Percentiles rank a stretch among this genome's conserved stretches.
Evolutionary conservation across 1,139 yeast genomes (phyloP).

Genomic region (Hanseniaspora sp.): DNA sequence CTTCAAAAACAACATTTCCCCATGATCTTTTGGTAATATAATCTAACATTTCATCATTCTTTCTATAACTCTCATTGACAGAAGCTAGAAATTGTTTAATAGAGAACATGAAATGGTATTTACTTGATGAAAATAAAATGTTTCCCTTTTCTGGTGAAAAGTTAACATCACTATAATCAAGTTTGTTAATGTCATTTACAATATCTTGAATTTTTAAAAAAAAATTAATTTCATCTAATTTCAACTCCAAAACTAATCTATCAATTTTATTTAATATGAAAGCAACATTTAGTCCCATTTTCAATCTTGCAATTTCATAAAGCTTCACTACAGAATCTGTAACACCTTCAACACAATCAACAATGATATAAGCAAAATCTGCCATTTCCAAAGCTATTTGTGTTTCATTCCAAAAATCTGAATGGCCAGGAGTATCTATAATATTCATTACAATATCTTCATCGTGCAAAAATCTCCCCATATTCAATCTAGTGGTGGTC

Average conservation of each 20-base stretch:
- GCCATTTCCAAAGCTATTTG: conserved; percentile 45
- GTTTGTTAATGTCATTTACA: conserved; percentile 54
- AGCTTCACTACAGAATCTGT: conserved; percentile 30
- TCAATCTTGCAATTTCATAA: conserved; percentile 20
- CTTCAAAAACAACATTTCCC: conserved; percentile 60
- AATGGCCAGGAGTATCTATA: conserved; percentile 87
- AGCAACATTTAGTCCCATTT: conserved; percentile 36
- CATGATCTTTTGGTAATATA: conserved; percentile 51
- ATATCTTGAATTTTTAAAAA: conserved; percentile 53
- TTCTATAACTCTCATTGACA: conserved; percentile 25
- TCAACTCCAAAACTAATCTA: conserved; percentile 63
- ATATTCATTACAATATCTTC: conserved; percentile 52
- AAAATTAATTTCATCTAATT: conserved; percentile 63
- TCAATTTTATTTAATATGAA: conserved; percentile 77
- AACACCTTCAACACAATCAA: conserved; percentile 82
- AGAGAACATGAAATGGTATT: conserved; percentile 53
- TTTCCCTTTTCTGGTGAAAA: conserved; percentile 57
- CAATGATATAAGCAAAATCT: conserved; percentile 58
- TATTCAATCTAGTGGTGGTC: conserved; percentile 51
- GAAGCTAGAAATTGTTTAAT: conserved; percentile 57
- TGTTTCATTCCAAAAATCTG: conserved; percentile 67
- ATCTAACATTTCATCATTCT: conserved; percentile 29
- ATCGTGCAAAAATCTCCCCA: conserved; percentile 50
- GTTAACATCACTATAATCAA: conserved; percentile 27
- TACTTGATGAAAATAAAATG: conserved; percentile 63